Base-by-base conservation (phyloP, 1,139 yeast species). In the Candida gigantensis region DNA sequence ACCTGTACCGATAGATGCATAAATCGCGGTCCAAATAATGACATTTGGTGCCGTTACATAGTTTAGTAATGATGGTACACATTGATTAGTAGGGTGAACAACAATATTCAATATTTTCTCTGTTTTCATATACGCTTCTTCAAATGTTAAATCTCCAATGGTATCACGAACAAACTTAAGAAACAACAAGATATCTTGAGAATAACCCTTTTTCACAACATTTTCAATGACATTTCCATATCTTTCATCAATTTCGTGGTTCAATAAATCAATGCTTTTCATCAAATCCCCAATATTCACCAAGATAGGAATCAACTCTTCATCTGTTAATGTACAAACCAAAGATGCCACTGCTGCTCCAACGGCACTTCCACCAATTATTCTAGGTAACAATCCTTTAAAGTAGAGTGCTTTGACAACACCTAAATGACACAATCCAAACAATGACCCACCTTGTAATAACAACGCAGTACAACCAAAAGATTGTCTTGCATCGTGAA, bases 11-110 rank as follows among this genome's bases (percentile, higher is more conserved):
- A 82, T 79, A 2, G 89, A 80, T 7, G 85, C 84, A 68, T 77
- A 71, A 8, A 84, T 77, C 0, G 89, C 97, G 3, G 96, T 85
- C 81, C 95, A 80, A 10, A 92, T 84, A 6, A 92, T 74, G 7
- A 90, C 96, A 58, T 92, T 89, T 1, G 98, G 98, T 0, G 97
- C 88, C 0, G 98, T 90, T 30, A 92, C 79, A 53, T 92, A 90
- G 56, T 92, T 92, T 24, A 92, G 67, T 40, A 92, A 66, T 7
- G 89, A 76, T 0, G 96, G 96, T 14, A 88, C 62, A 7, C 77
- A 73, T 36, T 70, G 75, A 46, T 79, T 81, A 0, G 95, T 82
- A 3, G 97, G 89, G 38, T 95, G 95, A 3, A 92, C 94, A 1
- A 94, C 87, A 34, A 92, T 84, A 56, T 90, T 92, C 36, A 92